Percentiles rank a stretch among this genome's conserved stretches.
These are phyloP conservation scores for Beauveria scarabaeidicola DNA, from an alignment of 2,329 filamentous ascomycete species.

Conservation along the genomic window DNA sequence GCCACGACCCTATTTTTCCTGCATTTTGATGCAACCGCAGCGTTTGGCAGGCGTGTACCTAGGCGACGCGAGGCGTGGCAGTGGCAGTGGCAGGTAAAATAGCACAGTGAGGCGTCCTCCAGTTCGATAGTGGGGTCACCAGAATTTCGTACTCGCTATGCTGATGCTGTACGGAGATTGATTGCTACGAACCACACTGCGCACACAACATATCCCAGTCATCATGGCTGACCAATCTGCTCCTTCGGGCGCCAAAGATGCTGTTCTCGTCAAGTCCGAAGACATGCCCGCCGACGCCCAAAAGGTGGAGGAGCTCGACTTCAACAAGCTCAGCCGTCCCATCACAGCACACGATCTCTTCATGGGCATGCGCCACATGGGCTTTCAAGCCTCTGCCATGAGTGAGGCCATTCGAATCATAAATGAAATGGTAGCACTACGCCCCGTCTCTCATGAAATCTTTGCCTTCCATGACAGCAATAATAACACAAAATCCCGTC, in stretches of 20 bases:
- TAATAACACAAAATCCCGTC: background rate
- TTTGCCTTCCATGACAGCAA: background rate
- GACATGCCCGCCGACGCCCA: conserved; percentile 71
- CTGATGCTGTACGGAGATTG: background rate
- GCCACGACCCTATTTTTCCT: background rate
- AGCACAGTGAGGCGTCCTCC: background rate
- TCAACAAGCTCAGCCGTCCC: conserved; percentile 68
- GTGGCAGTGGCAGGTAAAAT: background rate
- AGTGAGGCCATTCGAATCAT: conserved; percentile 85
- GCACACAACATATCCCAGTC: background rate
- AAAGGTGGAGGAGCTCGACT: conserved; percentile 85
- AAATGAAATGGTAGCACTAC: conserved; percentile 71
- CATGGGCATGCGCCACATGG: conserved; percentile 76
- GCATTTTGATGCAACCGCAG: background rate
- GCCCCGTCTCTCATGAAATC: background rate
- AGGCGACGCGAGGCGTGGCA: no score
- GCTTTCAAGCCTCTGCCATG: conserved; percentile 62
- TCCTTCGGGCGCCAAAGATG: conserved; percentile 62
- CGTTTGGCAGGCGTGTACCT: background rate
- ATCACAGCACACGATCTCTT: conserved; percentile 83
- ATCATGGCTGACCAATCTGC: conserved; percentile 22
- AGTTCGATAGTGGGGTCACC: conserved; percentile 1
- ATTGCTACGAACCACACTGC: background rate
- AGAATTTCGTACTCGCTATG: background rate
- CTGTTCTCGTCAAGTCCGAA: conserved; percentile 77